Percentiles rank a stretch among this genome's conserved stretches.
phyloP scores from a whole-genome alignment of 2,329 filamentous ascomycete genomes.

The Pestalotiopsis sp. region DNA sequence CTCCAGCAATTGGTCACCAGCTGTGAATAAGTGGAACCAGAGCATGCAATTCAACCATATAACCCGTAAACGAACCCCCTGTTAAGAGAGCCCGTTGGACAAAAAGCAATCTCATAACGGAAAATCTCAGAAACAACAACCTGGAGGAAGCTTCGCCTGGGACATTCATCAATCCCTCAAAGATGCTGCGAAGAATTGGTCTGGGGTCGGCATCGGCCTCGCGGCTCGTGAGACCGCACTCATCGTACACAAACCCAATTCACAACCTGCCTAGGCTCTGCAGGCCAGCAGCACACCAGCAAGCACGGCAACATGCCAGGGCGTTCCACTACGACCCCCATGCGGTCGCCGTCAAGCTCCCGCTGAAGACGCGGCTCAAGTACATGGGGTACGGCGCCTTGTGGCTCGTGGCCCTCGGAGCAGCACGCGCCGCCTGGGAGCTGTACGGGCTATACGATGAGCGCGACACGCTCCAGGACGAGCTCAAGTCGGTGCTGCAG shows the following conservation, averaged over 20 bases:
- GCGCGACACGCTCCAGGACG: not conserved
- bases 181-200: slow-evolving; percentile 2
- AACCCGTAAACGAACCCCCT: not conserved
- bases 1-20: not conserved
- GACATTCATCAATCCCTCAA: not conserved
- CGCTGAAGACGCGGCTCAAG: slow-evolving; percentile 7
- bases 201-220: not conserved
- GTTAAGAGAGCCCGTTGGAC: not conserved
- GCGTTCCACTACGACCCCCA: slow-evolving; percentile 10
- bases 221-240: not conserved
- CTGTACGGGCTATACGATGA: slow-evolving; percentile 10
- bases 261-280: not conserved
- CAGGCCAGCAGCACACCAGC: not conserved
- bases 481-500: slow-evolving; percentile 6
- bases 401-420: slow-evolving; percentile 8
- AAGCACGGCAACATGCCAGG: not conserved
- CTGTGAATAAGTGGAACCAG: not conserved
- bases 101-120: not conserved
- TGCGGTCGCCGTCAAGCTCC: not conserved
- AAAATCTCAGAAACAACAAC: not conserved
- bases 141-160: not conserved
- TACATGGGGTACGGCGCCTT: slow-evolving; percentile 19
- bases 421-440: slow-evolving; percentile 6
- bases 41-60: slow-evolving; percentile 2
- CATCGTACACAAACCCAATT: not conserved